A percentile compares a stretch with the other conserved stretches of the same genome.
Evolutionary conservation across 805 yeast genomes (phyloP).

Genomic region (Saccharomycopsis fodiens): DNA sequence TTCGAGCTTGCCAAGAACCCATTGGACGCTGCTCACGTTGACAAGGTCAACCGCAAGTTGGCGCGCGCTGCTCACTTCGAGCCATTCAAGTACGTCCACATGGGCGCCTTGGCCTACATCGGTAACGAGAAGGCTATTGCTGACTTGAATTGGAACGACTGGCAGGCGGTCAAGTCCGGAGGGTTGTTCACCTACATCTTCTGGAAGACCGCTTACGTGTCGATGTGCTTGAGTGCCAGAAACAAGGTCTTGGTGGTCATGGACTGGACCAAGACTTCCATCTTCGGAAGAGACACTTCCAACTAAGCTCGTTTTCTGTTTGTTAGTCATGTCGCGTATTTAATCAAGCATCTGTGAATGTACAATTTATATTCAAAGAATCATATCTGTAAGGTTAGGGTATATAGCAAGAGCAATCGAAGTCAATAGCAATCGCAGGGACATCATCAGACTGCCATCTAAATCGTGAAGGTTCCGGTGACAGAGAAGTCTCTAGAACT

Average conservation of each 20-base stretch:
- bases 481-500: constrained; percentile 40
- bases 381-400: too few species aligned
- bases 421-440: not conserved
- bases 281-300: constrained; percentile 76
- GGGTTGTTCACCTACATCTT: constrained; percentile 84
- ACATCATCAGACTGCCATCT: too few species aligned
- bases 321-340: not conserved
- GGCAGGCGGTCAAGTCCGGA: constrained; percentile 73
- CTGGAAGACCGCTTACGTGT: constrained; percentile 92
- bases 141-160: constrained; percentile 72
- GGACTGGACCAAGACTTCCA: constrained; percentile 83
- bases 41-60: constrained; percentile 35
- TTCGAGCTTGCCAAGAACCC: constrained; percentile 32
- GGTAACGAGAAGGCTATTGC: constrained; percentile 94
- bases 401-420: not conserved
- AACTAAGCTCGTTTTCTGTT: constrained; percentile 2
- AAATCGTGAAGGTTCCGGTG: constrained; percentile 27
- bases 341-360: not conserved
- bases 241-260: constrained; percentile 78
- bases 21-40: constrained; percentile 33
- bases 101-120: constrained; percentile 90
- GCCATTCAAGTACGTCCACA: constrained; percentile 76
- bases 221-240: constrained; percentile 85
- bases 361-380: not conserved
- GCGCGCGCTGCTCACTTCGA: constrained; percentile 31